phyloP scores from a whole-genome alignment of 2,329 filamentous ascomycete species.

The Rutstroemia sp. region DNA sequence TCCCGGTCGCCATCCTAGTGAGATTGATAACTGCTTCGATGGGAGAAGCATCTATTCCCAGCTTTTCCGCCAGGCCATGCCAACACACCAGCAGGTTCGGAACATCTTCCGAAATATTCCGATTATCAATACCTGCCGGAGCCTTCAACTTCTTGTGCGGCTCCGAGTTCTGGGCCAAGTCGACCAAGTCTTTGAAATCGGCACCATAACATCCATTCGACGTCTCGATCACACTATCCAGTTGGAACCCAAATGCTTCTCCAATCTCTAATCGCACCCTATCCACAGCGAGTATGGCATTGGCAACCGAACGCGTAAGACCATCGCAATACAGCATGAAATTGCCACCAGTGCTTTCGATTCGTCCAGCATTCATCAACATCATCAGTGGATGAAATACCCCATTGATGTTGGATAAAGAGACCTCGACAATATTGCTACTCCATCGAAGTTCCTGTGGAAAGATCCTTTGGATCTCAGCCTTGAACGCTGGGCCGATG shows the following conservation, averaged over 20 bases:
- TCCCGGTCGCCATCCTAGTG: neutral
- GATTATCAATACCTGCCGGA: slow-evolving; percentile 5
- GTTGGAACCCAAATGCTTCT: slow-evolving; percentile 4
- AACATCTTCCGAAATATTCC: slow-evolving; percentile 14
- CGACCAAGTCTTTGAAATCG: slow-evolving; percentile 3
- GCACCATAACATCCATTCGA: slow-evolving; percentile 11
- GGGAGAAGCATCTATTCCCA: slow-evolving; percentile 6
- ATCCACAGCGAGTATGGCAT: slow-evolving; percentile 11
- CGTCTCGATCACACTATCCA: slow-evolving; percentile 7
- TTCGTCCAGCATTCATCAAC: slow-evolving; percentile 15
- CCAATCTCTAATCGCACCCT: slow-evolving; percentile 9
- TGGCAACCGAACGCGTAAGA: slow-evolving; percentile 11
- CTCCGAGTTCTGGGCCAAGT: neutral
- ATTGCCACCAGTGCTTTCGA: slow-evolving; percentile 8
- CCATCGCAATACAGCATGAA: slow-evolving; percentile 11
- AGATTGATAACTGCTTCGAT: slow-evolving; percentile 2
- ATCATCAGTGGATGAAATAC: slow-evolving; percentile 18
- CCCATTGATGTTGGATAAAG: slow-evolving; percentile 14
- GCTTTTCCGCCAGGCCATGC: slow-evolving; percentile 8
- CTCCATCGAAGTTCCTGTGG: slow-evolving; percentile 10
- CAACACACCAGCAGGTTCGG: slow-evolving; percentile 14
- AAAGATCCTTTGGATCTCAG: slow-evolving; percentile 5
- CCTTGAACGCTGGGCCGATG: neutral
- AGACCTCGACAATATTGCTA: slow-evolving; percentile 12
- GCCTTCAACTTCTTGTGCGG: neutral